phyloP scores from a whole-genome alignment of 2,329 filamentous ascomycete genomes.

The Tolypocladium tropicale region DNA sequence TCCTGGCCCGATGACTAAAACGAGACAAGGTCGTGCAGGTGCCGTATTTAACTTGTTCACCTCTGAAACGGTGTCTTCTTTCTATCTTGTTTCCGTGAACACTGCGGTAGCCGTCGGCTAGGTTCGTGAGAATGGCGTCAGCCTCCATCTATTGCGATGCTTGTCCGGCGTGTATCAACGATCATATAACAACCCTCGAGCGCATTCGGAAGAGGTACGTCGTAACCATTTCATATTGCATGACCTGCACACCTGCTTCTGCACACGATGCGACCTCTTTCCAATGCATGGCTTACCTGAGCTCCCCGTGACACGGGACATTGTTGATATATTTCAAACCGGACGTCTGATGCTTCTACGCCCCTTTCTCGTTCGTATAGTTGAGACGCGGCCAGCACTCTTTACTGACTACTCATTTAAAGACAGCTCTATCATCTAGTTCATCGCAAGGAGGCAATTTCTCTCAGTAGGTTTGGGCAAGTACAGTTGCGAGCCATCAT shows the following conservation, averaged over 20 bases:
- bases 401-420: background rate
- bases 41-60: background rate
- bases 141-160: background rate
- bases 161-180: background rate
- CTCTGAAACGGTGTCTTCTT: background rate
- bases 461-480: background rate
- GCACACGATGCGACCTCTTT: background rate
- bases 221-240: background rate
- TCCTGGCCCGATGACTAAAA: background rate
- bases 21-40: background rate
- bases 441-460: background rate
- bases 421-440: no score
- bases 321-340: background rate
- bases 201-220: background rate
- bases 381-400: no score
- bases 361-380: background rate
- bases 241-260: background rate
- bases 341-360: background rate
- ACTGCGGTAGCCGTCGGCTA: background rate
- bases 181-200: background rate
- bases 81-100: background rate
- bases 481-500: background rate
- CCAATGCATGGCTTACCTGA: background rate
- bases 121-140: background rate
- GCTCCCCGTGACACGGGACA: background rate